Evolutionary conservation across 2,329 filamentous ascomycete species (phyloP), one percentile per base, ranked within the genome.

Genomic region (Dendryphion nanum): DNA sequence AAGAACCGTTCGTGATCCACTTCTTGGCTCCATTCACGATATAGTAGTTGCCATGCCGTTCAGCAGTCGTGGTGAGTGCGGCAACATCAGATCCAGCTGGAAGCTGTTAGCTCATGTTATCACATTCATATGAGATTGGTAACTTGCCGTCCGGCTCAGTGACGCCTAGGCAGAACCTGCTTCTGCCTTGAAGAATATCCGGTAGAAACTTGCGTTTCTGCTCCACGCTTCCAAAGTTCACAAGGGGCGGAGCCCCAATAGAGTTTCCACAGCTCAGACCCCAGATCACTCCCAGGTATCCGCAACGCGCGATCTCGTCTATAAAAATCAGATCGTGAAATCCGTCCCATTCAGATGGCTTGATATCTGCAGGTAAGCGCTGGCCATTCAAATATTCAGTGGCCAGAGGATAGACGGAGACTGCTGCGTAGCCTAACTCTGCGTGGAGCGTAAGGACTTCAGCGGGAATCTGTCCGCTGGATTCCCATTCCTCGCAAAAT

Each of bases 91-190:
- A 83, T 14, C 86, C 86, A 13, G 86, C n/a, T n/a, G n/a, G n/a
- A n/a, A n/a, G n/a, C n/a, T n/a, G n/a, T n/a, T n/a, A n/a, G 82
- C 32, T 78, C 78, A 0, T 83, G 84, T 58, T 88, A 26, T 26
- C 23, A 26, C 23, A 26, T 26, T 26, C 23, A 26, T 26, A 26
- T 8, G 23, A 8, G 8, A 26, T n/a, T 8, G 8, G n/a, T n/a
- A n/a, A n/a, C n/a, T n/a, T n/a, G n/a, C n/a, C 86, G 64, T 90
- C 90, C 0, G 86, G 86, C 66, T 93, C 87, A 1, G 86, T 90
- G 57, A 91, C 87, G 38, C 86, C 86, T 4, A 93, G 73, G 58
- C 83, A 89, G 57, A 90, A 86, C 74, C 88, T 89, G 77, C 89
- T 90, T 72, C 81, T 79, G 42, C 86, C 86, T 35, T 77, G 79